Percentiles rank a stretch among this genome's conserved stretches.
Conservation (phyloP, 129 eudicot genomes). For the Saposhnikovia divaricata region DNA sequence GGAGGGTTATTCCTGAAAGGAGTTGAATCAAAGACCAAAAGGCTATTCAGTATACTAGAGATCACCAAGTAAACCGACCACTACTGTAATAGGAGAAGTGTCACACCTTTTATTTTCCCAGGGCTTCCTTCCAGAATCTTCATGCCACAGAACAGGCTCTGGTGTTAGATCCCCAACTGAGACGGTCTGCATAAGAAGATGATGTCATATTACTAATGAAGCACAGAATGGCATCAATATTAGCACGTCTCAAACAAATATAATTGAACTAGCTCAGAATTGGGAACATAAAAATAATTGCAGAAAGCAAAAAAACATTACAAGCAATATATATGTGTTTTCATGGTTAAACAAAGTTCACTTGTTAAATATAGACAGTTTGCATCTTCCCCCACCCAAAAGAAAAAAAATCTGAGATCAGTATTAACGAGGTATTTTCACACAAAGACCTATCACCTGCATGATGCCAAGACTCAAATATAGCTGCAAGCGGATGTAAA, state of each 20-base stretch:
- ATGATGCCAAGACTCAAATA: not conserved
- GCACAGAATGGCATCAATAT: not conserved
- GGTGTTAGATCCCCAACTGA: constrained; percentile 64
- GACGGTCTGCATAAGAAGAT: constrained; percentile 41
- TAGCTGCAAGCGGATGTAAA: not conserved
- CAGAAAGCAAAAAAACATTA: not conserved
- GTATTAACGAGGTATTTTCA: not conserved
- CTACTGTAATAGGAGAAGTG: not conserved
- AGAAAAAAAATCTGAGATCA: not conserved
- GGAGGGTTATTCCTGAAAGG: constrained; percentile 25
- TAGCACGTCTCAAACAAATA: not conserved
- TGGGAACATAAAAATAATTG: not conserved
- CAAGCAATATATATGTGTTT: not conserved
- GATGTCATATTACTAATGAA: not conserved
- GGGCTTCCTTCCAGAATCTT: constrained; percentile 30
- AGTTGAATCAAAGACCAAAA: not conserved
- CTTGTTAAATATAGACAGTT: not conserved
- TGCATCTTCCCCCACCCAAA: not conserved
- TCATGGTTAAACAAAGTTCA: no score
- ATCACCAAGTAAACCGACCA: not conserved
- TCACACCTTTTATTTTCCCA: constrained; percentile 18
- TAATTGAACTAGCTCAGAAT: not conserved
- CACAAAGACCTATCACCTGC: not conserved
- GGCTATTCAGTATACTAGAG: not conserved
- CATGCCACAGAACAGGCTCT: constrained; percentile 21